Percentiles rank a stretch among this genome's conserved stretches.
These are phyloP conservation scores for Geotrichum restrictum DNA, from an alignment of 1,139 yeast genomes.

Conservation along the genomic window DNA sequence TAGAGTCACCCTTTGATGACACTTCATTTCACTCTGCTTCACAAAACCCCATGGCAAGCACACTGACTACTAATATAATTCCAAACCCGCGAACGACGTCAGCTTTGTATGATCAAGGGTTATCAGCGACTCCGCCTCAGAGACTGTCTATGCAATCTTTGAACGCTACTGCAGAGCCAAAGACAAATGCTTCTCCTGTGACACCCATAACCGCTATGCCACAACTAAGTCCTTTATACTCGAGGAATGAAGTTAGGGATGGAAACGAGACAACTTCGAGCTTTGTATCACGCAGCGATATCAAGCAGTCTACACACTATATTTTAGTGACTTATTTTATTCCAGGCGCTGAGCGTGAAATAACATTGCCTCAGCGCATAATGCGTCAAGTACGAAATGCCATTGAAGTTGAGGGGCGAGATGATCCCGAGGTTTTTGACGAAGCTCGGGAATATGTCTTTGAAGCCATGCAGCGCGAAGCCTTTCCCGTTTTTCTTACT, in stretches of 20 bases:
- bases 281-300: slow-evolving; percentile 56
- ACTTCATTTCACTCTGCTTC: background rate
- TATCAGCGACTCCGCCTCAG: slow-evolving; percentile 11
- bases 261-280: background rate
- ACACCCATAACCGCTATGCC: background rate
- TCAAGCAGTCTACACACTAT: slow-evolving; percentile 65
- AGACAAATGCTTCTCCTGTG: background rate
- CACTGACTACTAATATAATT: background rate
- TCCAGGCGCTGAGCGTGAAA: slow-evolving; percentile 70
- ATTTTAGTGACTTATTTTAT: slow-evolving; percentile 74
- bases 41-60: background rate
- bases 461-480: slow-evolving; percentile 83
- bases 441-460: slow-evolving; percentile 76
- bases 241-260: background rate
- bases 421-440: slow-evolving; percentile 90
- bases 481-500: slow-evolving; percentile 79
- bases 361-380: slow-evolving; percentile 67
- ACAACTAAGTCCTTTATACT: background rate
- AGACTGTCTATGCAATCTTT: background rate
- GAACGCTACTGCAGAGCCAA: background rate
- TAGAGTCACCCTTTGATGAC: background rate
- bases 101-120: slow-evolving; percentile 13
- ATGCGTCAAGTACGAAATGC: slow-evolving; percentile 57
- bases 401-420: slow-evolving; percentile 74
- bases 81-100: slow-evolving; percentile 6